Evolutionary conservation across 805 yeast genomes (phyloP), one percentile per base, ranked within the genome.

Genomic region (Yamadazyma akitaensis): DNA sequence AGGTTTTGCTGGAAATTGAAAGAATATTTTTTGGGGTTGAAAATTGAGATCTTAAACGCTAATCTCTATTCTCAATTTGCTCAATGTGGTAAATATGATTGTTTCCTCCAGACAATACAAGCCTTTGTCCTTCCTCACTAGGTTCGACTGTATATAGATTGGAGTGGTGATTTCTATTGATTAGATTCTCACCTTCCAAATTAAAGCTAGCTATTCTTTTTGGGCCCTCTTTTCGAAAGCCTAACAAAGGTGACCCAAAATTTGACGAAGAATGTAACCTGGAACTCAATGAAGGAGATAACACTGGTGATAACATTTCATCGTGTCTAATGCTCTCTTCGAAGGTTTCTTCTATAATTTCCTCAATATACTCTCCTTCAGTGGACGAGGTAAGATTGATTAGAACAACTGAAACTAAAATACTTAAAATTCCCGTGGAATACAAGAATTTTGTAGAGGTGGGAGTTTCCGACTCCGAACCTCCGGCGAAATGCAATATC

Each of bases 321-420:
- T 78, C 80, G 25, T 67, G 59, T 21, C 57, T 57, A 5, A 78
- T 73, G 2, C 81, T 80, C 37, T 72, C 76, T 44, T 69, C 76
- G 8, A 78, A 57, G 1, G 80, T 73, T 7, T 65, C 72, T 25
- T 75, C 80, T 12, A 78, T 72, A 4, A 77, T 76, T 19, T 67
- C 70, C 37, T 73, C 73, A 6, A 74, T 70, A 5, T 66, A 59
- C 31, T 76, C 79, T 43, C 72, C 66, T 49, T 76, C 79, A 6
- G 73, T 64, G 10, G 62, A 55, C n/a, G 70, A 48, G 40, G 70
- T 68, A 25, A 75, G 50, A 53, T 76, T 77, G 26, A 77, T 73
- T 40, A 77, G 61, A 2, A 77, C 53, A 30, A 79, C 77, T 1
- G 81, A 74, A 1, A 67, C 51, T 39, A 78, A 59, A 8, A 79